phyloP scores from a whole-genome alignment of 1,139 yeast genomes.

The Arxiozyma slooffiae region DNA sequence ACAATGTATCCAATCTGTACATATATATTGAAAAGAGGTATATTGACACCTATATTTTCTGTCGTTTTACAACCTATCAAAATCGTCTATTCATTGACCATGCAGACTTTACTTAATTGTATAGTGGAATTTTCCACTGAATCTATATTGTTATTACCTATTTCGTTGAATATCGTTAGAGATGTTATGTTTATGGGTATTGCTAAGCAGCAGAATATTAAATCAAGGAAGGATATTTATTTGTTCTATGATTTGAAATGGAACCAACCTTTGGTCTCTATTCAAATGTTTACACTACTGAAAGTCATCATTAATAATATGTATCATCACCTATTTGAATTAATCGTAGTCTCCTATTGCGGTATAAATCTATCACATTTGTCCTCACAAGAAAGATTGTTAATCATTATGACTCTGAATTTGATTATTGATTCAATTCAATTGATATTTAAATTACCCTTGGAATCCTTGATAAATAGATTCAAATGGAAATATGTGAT shows the following conservation, averaged over 20 bases:
- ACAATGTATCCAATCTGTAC: not conserved
- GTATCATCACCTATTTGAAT: constrained; percentile 2
- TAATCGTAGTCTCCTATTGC: not conserved
- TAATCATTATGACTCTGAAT: constrained; percentile 26
- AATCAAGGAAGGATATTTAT: not conserved
- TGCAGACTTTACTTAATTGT: not conserved
- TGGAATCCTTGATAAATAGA: constrained; percentile 76
- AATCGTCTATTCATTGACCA: not conserved
- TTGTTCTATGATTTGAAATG: not conserved
- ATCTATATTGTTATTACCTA: not conserved
- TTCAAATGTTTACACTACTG: not conserved
- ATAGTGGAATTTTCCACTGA: constrained; percentile 1
- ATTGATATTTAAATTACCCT: constrained; percentile 68
- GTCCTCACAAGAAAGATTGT: constrained; percentile 32
- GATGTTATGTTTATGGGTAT: constrained; percentile 1
- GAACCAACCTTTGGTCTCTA: not conserved
- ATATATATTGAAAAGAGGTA: not conserved
- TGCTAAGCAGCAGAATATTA: not conserved
- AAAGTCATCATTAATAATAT: not conserved
- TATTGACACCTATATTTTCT: not conserved
- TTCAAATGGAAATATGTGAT: constrained; percentile 42
- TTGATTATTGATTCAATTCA: constrained; percentile 54
- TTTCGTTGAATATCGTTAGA: not conserved
- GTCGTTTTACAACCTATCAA: not conserved
- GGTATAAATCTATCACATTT: constrained; percentile 1